Evolutionary conservation across 805 yeast genomes (phyloP), one percentile per base, ranked within the genome.

Genomic region (Pichia nakasei): DNA sequence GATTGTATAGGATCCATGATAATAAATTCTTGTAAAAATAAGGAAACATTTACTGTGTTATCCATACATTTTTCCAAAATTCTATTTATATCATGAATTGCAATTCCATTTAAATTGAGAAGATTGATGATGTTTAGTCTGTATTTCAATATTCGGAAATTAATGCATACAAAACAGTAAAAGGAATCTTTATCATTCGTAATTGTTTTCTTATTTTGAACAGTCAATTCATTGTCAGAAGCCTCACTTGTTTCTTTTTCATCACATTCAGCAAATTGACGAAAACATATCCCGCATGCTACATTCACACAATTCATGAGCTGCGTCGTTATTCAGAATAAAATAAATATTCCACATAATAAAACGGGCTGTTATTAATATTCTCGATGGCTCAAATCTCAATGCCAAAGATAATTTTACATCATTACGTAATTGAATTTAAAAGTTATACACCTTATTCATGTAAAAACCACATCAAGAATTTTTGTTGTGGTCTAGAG

Each of bases 91-190:
- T 29, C 32, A 15, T 29, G 32, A 29, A 29, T 29, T 29, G 32
- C 32, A 29, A 29, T 29, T 29, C 32, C 13, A 38, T 56, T 52
- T 18, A 52, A 39, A 29, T 45, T 47, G 22, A 51, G 55, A 11
- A 55, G 12, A 29, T 52, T 48, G 20, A 58, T 49, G 5, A 48
- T 46, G 19, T 52, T 49, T 32, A 61, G 44, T 29, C 50, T 53
- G 18, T 44, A 41, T 39, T 59, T 57, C 11, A 61, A 46, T 13
- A 59, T 39, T 37, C 54, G 51, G 43, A 48, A 58, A 44, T 49
- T 56, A 9, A 58, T 51, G 38, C 66, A 61, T 0, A 59, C 47
- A 1, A 56, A 42, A 42, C 66, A 61, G 31, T 50, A 56, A 26
- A 45, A 53, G 3, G 27, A 6, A 24, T 41, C 37, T 11, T 22